Base-by-base conservation (phyloP, 1,284 basidiomycete genomes). In the Heterobasidion occidentale region DNA sequence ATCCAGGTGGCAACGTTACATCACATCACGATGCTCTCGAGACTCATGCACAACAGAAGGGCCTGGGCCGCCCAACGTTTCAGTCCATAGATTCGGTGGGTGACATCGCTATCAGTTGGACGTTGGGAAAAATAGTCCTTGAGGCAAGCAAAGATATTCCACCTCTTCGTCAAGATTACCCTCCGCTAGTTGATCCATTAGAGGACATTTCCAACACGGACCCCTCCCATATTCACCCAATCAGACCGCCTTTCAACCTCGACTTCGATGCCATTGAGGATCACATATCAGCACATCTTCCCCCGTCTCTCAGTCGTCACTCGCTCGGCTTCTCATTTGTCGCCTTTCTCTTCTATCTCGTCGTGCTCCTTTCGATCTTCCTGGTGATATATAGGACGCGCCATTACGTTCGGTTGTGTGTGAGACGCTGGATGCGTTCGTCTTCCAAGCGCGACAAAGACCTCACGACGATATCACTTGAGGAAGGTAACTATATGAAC, bases 61-160 rank as follows among this genome's bases (percentile, higher is more conserved):
- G 92, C 15, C 77, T 96, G 27, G 86, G 86, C 56, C 74, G 78
- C 60, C 86, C 90, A 33, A 74, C 84, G 50, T 93, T 99, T 73
- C 97, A 98, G 73, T 93, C 90, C 52, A 78, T 97, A 72, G 94
- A 98, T 69, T 84, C 86, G 38, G 90, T 99, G 38, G 87, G 86
- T 35, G 92, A 92, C 64, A 92, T 97, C 53, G 91, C 93, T 38
- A 94, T 99, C 66, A 94, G 86, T 63, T 99, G 96, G 96, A 98
- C 96, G 3, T 77, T 99, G 35, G 96, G 97, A 49, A 98, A 98
- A 71, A 98, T 98, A 85, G 94, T 99, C 0, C 79, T 98, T 42
- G 96, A 98, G 72, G 96, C 96, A 9, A 93, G 90, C 71, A 91
- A 89, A 62, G 90, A 90, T 65, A 82, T 92, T 2, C 79, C 81